Base-by-base conservation (phyloP, 768 basidiomycete genomes). In the Myochromella boudieri region DNA sequence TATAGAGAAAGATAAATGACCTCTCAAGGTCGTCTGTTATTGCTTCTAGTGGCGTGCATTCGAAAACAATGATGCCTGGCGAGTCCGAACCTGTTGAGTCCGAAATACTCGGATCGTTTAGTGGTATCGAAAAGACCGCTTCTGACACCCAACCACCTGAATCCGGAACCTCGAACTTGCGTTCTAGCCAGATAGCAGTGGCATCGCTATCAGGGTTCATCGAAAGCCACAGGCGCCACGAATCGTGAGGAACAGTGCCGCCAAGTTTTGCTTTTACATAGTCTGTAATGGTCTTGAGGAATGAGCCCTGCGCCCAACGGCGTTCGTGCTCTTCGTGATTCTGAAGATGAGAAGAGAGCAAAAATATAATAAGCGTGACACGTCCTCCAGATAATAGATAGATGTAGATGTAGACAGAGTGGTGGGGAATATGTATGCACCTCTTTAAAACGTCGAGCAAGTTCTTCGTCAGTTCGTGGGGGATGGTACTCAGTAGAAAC, bases 111-210 rank as follows among this genome's bases (percentile, higher is more conserved):
- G 53, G 42, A 10, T 61, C 56, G 6, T 64, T 56, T 11, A 79
- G 55, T 0, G 84, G 82, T 38, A 89, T 82, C 12, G 81, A 75
- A 60, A 87, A 87, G 3, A 84, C 65, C 5, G 61, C 61, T 48
- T 84, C 84, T 12, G 74, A 71, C 4, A 66, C 65, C 87, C 87
- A 88, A 29, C 66, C 50, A 2, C 86, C 86, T 2, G 84, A 84
- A 5, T 68, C 61, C 0, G 84, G 84, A 10, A 88, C 73, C 52
- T 83, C 74, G 49, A 91, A 89, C 63, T 91, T 91, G 53, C 74
- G 73, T 57, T 89, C 82, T 32, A 90, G 56, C 88, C 88, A 91
- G 29, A 89, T 87, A 3, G 87, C 86, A 6, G 87, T 90, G 15
- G 78, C 80, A 55, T 89, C 86, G 54, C 74, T 81, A 47, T 82